These are phyloP conservation scores for Emericellopsis terricola DNA, from an alignment of 495 filamentous ascomycete genomes.

Conservation along the genomic window DNA sequence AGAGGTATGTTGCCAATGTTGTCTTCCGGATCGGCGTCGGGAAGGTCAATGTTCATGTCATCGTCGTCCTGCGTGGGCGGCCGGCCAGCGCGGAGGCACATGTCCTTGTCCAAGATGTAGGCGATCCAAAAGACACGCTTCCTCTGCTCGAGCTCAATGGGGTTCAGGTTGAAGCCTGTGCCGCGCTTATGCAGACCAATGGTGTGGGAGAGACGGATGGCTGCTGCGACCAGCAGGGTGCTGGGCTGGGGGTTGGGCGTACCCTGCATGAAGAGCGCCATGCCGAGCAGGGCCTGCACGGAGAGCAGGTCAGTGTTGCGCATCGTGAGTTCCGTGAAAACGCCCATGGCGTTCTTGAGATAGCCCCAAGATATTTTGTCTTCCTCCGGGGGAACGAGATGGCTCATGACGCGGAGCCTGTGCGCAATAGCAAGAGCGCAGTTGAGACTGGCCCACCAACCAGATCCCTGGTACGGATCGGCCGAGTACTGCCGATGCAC, in stretches of 20 bases:
- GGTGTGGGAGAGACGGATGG: slow-evolving; percentile 79
- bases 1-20: slow-evolving; percentile 87
- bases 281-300: slow-evolving; percentile 90
- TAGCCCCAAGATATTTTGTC: slow-evolving; percentile 89
- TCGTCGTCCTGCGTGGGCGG: slow-evolving; percentile 94
- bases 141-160: slow-evolving; percentile 81
- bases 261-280: slow-evolving; percentile 91
- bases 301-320: slow-evolving; percentile 89
- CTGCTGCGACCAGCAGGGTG: slow-evolving; percentile 84
- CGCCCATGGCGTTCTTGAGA: slow-evolving; percentile 89
- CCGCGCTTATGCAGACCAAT: slow-evolving; percentile 91
- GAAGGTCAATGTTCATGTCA: slow-evolving; percentile 94
- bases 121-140: slow-evolving; percentile 98
- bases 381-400: slow-evolving; percentile 74
- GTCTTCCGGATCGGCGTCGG: slow-evolving; percentile 76
- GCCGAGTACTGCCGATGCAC: slow-evolving; percentile 83
- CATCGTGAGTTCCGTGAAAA: slow-evolving; percentile 82
- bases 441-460: slow-evolving; percentile 97
- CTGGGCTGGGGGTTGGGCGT: slow-evolving; percentile 93
- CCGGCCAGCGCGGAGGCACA: slow-evolving; percentile 80
- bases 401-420: slow-evolving; percentile 86
- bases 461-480: slow-evolving; percentile 87
- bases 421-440: slow-evolving; percentile 84
- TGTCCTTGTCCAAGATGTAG: slow-evolving; percentile 88
- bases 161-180: slow-evolving; percentile 76